These are phyloP conservation scores for Botryococcus braunii DNA, from an alignment of 163 green algal species.

Conservation along the genomic window DNA sequence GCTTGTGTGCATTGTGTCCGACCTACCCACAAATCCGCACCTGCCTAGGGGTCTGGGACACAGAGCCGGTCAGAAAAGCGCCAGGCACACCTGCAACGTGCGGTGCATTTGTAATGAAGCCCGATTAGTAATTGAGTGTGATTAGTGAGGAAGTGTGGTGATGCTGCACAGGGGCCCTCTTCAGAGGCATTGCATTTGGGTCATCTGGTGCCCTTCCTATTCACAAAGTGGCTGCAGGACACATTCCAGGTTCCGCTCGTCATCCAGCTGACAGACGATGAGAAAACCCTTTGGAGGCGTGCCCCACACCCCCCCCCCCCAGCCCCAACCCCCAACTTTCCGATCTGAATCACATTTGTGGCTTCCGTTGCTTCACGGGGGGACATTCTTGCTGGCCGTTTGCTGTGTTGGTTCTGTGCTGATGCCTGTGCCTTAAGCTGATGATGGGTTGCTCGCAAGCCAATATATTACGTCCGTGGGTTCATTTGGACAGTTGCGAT, in stretches of 20 bases:
- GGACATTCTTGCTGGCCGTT: neutral
- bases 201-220: conserved; percentile 97
- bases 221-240: conserved; percentile 93
- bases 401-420: neutral
- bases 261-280: conserved; percentile 97
- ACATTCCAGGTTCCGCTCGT: conserved; percentile 93
- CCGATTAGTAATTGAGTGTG: no score
- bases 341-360: neutral
- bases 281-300: conserved; percentile 84
- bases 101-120: no score
- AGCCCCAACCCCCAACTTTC: neutral
- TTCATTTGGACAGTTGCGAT: no score
- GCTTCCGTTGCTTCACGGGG: neutral
- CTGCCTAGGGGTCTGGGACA: no score
- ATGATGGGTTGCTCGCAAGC: no score
- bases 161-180: conserved; percentile 71
- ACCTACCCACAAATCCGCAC: no score
- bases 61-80: no score
- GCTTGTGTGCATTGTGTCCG: no score
- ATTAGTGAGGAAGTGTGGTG: neutral
- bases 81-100: no score
- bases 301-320: no score
- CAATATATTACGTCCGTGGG: no score
- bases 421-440: neutral
- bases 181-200: conserved; percentile 93